Evolutionary conservation across 768 basidiomycete genomes (phyloP).

Genomic region (Sarcomyxa edulis): DNA sequence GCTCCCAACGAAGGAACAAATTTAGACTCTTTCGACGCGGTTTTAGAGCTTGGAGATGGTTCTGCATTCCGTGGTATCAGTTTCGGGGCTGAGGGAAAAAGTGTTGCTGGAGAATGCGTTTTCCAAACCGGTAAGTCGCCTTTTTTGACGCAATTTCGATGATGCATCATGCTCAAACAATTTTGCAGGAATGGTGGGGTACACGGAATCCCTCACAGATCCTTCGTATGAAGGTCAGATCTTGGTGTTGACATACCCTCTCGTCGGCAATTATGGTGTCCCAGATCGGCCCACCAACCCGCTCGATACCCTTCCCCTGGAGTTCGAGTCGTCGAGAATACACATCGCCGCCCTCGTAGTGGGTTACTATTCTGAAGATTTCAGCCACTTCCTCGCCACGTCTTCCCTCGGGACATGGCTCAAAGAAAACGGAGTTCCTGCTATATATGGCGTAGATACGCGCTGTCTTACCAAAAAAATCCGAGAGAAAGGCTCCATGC

Average conservation of each 20-base stretch:
- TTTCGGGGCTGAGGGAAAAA: conserved; percentile 90
- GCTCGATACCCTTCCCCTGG: conserved; percentile 50
- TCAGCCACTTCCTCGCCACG: conserved; percentile 88
- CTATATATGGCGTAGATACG: conserved; percentile 94
- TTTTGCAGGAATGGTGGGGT: conserved; percentile 91
- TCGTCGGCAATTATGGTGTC: conserved; percentile 97
- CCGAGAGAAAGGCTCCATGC: conserved; percentile 90
- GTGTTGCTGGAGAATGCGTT: conserved; percentile 95
- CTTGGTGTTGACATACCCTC: conserved; percentile 93
- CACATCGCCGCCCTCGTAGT: conserved; percentile 90
- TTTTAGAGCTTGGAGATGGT: conserved; percentile 89
- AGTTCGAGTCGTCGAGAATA: conserved; percentile 94
- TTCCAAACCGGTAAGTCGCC: conserved; percentile 89
- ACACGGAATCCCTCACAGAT: conserved; percentile 96
- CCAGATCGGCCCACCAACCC: conserved; percentile 57
- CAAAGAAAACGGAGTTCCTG: conserved; percentile 90
- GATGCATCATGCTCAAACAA: not conserved
- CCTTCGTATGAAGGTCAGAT: conserved; percentile 99
- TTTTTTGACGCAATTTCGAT: conserved; percentile 6
- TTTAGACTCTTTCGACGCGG: conserved; percentile 43
- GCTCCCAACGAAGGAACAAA: conserved; percentile 27
- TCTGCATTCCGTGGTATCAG: conserved; percentile 84
- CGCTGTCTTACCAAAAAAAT: conserved; percentile 95
- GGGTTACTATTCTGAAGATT: conserved; percentile 90
- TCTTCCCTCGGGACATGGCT: conserved; percentile 91